Conservation (phyloP, 2,329 filamentous ascomycete genomes). For the Colletotrichum gigasporum region DNA sequence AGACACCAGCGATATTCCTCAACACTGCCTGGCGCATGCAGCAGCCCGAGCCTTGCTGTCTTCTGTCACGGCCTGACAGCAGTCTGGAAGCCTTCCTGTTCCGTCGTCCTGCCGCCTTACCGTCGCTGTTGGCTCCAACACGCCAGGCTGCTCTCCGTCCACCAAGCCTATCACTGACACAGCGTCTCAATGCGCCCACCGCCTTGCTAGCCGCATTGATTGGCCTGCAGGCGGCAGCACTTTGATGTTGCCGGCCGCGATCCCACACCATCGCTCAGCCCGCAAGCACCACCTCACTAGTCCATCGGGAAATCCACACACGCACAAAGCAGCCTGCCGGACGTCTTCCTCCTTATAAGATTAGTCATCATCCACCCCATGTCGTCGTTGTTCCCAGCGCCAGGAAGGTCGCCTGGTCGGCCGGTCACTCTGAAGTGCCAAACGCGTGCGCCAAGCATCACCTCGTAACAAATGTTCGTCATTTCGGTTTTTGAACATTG, state of each 20-base stretch:
- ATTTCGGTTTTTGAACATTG: background rate
- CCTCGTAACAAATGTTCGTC: background rate
- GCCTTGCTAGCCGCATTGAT: background rate
- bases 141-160: background rate
- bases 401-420: background rate
- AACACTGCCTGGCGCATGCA: background rate
- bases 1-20: background rate
- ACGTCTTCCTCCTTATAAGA: no score
- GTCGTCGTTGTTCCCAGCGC: no score
- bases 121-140: background rate
- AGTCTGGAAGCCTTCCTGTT: conserved; percentile 25
- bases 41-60: background rate
- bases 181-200: background rate
- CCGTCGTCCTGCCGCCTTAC: background rate
- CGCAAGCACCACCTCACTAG: no score
- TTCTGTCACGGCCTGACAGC: background rate
- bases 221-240: background rate
- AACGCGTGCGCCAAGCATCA: background rate
- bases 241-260: background rate
- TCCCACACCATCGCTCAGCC: no score
- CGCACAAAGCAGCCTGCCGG: no score
- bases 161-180: background rate
- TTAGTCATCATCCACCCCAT: no score
- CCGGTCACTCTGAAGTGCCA: background rate
- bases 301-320: no score